Base-by-base conservation (phyloP, 1,284 basidiomycete genomes). In the Phaffia rhodozyma region DNA sequence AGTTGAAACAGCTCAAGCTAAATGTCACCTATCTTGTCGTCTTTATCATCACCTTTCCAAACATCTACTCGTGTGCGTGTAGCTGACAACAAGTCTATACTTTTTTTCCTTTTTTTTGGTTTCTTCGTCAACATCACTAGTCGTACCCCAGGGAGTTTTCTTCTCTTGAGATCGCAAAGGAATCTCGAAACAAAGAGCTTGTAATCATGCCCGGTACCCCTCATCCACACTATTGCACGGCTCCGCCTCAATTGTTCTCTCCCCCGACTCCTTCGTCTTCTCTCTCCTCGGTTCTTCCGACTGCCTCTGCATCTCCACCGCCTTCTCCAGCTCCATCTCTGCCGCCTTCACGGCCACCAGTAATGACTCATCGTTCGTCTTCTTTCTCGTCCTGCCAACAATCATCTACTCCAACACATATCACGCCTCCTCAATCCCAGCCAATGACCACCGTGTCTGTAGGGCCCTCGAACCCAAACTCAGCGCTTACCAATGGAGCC, bases 381-480 rank as follows among this genome's bases (percentile, higher is more conserved):
- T 43, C 38, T 16, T 43, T 43, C 38, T 43, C 38, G 16, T 34
- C 54, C n/a, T 55, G 21, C 20, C 54, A 25, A 34, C 27, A 23
- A 21, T 48, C 38, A 51, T 25, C 52, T 21, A 61, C 21, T 7
- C 60, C 5, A 16, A 43, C 38, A 7, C 38, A 43, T 11, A 43
- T 43, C 13, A 54, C 60, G 3, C 60, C 60, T 29, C 60, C 60
- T 43, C 60, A 34, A 13, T 61, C 60, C 23, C 60, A 54, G 13
- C 53, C 60, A 18, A 52, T 53, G 21, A 56, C 54, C 43, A 62
- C 50, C 55, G 29, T 34, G 25, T 55, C 54, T 23, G 29, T 30
- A 4, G 29, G 29, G 3, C 38, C 54, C n/a, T 43, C 38, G 38
- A 43, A 43, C 13, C 38, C 38, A 43, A 55, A 55, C 54, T 55